phyloP scores from a whole-genome alignment of 176 grass and related monocot species.

The Themeda triandra region DNA sequence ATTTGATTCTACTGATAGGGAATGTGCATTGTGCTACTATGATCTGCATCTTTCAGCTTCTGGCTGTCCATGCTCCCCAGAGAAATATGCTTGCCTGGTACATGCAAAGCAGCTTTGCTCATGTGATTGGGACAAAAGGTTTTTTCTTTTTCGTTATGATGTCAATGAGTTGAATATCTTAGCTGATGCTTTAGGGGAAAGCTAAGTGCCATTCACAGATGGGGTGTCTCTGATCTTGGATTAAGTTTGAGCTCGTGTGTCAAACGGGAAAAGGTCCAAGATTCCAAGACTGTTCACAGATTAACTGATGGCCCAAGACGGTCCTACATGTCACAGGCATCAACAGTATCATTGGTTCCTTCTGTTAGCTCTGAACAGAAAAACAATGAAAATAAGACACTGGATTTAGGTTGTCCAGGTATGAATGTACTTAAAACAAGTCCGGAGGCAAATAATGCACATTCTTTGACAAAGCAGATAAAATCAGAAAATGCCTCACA shows the following conservation, averaged over 20 bases:
- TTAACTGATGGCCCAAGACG: slow-evolving; percentile 40
- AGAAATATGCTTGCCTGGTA: slow-evolving; percentile 66
- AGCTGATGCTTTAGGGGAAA: slow-evolving; percentile 89
- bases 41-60: slow-evolving; percentile 90
- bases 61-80: slow-evolving; percentile 60
- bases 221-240: slow-evolving; percentile 78
- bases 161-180: slow-evolving; percentile 79
- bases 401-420: neutral
- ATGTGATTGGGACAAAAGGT: slow-evolving; percentile 68
- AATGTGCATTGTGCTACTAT: slow-evolving; percentile 87
- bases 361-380: slow-evolving; percentile 22
- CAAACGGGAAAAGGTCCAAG: slow-evolving; percentile 59
- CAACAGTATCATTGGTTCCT: slow-evolving; percentile 43
- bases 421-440: neutral
- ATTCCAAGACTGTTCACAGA: slow-evolving; percentile 47
- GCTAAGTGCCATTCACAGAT: slow-evolving; percentile 89
- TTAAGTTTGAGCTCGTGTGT: slow-evolving; percentile 71
- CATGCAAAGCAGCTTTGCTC: slow-evolving; percentile 85
- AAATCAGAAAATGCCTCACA: slow-evolving; percentile 28
- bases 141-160: slow-evolving; percentile 87
- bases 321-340: slow-evolving; percentile 43
- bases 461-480: slow-evolving; percentile 30
- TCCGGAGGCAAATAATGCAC: neutral
- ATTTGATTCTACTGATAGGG: slow-evolving; percentile 80
- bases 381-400: slow-evolving; percentile 35